These are phyloP conservation scores for Clonostachys byssicola DNA, from an alignment of 2,329 filamentous ascomycete genomes.

Conservation along the genomic window DNA sequence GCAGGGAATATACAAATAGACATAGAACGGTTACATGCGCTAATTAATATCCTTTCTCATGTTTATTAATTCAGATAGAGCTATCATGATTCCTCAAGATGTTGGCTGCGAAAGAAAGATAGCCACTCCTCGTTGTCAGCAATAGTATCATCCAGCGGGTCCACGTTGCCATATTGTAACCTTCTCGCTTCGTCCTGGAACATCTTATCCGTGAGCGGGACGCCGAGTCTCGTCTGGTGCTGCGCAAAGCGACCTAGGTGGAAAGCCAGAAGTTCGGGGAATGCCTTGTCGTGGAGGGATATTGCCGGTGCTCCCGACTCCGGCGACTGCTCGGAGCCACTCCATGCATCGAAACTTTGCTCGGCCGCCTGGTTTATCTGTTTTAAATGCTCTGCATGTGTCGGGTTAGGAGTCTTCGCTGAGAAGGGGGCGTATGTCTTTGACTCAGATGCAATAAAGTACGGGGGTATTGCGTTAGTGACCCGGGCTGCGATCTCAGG, in stretches of 20 bases:
- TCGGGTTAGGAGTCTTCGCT: constrained; percentile 5
- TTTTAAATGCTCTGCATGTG: too few relatives aligned
- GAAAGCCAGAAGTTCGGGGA: too few relatives aligned
- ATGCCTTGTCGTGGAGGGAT: not conserved
- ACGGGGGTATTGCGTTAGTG: constrained; percentile 15
- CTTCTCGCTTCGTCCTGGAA: constrained; percentile 15
- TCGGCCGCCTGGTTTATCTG: not conserved
- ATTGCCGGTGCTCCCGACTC: not conserved
- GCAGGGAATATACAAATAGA: too few relatives aligned
- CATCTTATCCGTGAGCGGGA: constrained; percentile 16
- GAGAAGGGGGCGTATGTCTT: constrained; percentile 16
- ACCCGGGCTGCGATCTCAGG: constrained; percentile 11
- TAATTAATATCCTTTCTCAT: too few relatives aligned
- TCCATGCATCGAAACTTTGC: constrained; percentile 11
- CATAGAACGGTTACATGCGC: too few relatives aligned
- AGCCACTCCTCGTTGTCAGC: constrained; percentile 19
- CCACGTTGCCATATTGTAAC: constrained; percentile 13
- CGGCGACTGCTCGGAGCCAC: constrained; percentile 5
- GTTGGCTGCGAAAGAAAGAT: constrained; percentile 10
- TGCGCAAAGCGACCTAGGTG: constrained; percentile 12
- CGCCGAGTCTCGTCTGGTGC: constrained; percentile 10
- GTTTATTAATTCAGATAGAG: too few relatives aligned
- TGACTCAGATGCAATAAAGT: constrained; percentile 14
- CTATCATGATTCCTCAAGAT: not conserved
- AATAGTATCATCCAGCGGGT: constrained; percentile 17